A percentile compares a stretch with the other conserved stretches of the same genome.
phyloP scores from a whole-genome alignment of 2,329 filamentous ascomycete species.

The Hymenoscyphus infarciens region DNA sequence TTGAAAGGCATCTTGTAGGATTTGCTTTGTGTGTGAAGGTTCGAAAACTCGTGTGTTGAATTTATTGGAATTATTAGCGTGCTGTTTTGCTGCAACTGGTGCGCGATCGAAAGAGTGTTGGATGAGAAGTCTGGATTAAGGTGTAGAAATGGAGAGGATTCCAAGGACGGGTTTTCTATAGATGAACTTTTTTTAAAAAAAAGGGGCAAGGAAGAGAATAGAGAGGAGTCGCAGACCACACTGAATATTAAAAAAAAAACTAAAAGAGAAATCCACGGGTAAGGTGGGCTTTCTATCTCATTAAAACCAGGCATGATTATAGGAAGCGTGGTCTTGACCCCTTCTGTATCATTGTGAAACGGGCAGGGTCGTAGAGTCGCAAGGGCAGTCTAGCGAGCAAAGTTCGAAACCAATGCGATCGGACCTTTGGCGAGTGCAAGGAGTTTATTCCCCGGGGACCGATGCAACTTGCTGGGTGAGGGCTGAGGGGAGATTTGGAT shows the following conservation, averaged over 20 bases:
- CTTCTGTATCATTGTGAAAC: slow-evolving; percentile 25
- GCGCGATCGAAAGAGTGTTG: slow-evolving; percentile 17
- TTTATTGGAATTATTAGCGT: slow-evolving; percentile 10
- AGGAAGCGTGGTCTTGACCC: slow-evolving; percentile 18
- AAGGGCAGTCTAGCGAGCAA: slow-evolving; percentile 6
- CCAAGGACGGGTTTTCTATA: not conserved
- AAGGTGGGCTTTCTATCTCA: slow-evolving; percentile 13
- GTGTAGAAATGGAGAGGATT: slow-evolving; percentile 2
- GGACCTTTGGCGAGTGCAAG: slow-evolving; percentile 1
- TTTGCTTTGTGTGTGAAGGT: not conserved
- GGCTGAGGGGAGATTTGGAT: not conserved
- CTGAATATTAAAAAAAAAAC: slow-evolving; percentile 24
- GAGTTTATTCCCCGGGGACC: slow-evolving; percentile 1
- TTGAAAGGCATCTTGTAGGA: slow-evolving; percentile 38
- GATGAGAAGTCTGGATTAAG: not conserved
- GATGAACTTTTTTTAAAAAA: slow-evolving; percentile 9
- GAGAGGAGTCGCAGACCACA: slow-evolving; percentile 24
- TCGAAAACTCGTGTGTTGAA: slow-evolving; percentile 2
- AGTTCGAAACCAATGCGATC: slow-evolving; percentile 13
- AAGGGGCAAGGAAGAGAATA: slow-evolving; percentile 9
- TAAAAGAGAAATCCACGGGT: slow-evolving; percentile 13
- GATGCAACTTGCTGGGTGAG: not conserved
- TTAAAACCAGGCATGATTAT: slow-evolving; percentile 20
- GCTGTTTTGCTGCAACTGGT: slow-evolving; percentile 23
- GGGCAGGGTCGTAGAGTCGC: slow-evolving; percentile 11